Evolutionary conservation across 164 flowering plant species (phyloP), one percentile per base, ranked within the genome.

Genomic region (Protea cynaroides): DNA sequence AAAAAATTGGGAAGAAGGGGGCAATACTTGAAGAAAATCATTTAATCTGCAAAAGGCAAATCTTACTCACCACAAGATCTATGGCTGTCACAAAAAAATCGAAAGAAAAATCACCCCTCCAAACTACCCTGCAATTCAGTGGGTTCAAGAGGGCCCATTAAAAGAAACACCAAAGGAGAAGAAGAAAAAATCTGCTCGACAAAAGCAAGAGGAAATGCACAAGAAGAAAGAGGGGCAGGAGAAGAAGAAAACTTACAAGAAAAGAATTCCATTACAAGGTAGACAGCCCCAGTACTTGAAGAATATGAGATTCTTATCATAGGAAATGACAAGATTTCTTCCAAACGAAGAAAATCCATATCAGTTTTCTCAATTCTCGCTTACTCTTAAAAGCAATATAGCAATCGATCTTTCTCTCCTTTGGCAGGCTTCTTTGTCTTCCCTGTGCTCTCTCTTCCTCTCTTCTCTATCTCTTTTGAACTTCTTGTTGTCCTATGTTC

Each of bases 51-150:
- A 25, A 34, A 19, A 29, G 34, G 22, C 8, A 25, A 18, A 18
- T 9, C 11, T 51, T 17, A 61, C 74, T 65, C 24, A 65, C 74
- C 78, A 69, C 72, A 71, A 56, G 69, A 74, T 79, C 80, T 66
- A 55, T 19, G 36, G 22, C 10, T 38, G 21, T 49, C 1, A 17
- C 44, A 47, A 47, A 63, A 40, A 56, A 63, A 51, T 21, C 64
- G 34, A 29, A 59, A 62, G 34, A 36, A 44, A 24, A 29, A 29
- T 5, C 34, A 67, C 58, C 54, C 69, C 59, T 22, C 55, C 7
- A 57, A 64, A 38, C 51, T 62, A 51, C 47, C 44, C 76, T 67
- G 69, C 68, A 66, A 66, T 49, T 67, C 57, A 55, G 50, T 19
- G 36, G 46, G 21, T 34, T 51, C 0, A 11, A 58, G 38, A 52